Evolutionary conservation across 2,329 filamentous ascomycete genomes (phyloP).

Genomic region (Pseudogymnoascus verrucosus): DNA sequence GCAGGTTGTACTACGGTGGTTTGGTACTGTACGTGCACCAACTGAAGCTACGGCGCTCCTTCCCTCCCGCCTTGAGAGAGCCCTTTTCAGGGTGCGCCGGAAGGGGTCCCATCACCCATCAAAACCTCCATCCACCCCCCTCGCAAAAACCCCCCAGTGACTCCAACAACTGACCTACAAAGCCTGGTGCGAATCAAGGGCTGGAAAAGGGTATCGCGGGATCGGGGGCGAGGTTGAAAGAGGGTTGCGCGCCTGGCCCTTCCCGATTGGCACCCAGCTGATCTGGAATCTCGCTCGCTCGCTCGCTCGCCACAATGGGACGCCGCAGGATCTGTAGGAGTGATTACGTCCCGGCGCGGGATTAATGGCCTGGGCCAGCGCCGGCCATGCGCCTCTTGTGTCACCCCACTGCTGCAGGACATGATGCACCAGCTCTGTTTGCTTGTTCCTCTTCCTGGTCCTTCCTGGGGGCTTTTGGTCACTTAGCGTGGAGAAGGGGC

Average conservation of each 20-base stretch:
- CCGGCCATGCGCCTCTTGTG: background rate
- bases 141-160: background rate
- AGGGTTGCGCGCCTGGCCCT: background rate
- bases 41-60: background rate
- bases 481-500: background rate
- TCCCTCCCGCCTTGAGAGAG: background rate
- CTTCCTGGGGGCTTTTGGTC: background rate
- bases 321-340: background rate
- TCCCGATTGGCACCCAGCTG: background rate
- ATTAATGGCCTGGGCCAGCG: background rate
- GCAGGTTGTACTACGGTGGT: background rate
- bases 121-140: background rate
- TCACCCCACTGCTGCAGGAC: background rate
- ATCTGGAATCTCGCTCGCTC: background rate
- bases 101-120: background rate
- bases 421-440: background rate
- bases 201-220: background rate
- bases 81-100: background rate
- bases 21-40: background rate
- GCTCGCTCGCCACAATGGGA: background rate
- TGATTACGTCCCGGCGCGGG: background rate
- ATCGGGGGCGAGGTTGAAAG: background rate
- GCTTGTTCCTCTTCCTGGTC: background rate
- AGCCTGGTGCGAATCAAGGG: background rate
- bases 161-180: background rate